A percentile compares a stretch with the other conserved stretches of the same genome.
These are phyloP conservation scores for Trametes villosa DNA, from an alignment of 768 basidiomycete genomes.

Conservation along the genomic window DNA sequence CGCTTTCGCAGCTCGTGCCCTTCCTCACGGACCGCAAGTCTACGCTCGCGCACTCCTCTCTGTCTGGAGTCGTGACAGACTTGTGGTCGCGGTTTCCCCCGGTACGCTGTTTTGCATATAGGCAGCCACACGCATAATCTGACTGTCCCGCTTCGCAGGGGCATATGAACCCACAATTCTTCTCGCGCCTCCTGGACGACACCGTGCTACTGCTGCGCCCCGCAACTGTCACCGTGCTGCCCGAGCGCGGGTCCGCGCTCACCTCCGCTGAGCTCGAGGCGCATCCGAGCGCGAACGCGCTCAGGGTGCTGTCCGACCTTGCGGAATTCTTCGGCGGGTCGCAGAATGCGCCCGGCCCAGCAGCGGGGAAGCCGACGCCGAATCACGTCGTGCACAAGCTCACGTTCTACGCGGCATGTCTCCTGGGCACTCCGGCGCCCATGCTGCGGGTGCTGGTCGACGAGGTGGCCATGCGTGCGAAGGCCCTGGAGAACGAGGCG, in stretches of 20 bases:
- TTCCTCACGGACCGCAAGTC: slow-evolving; percentile 68
- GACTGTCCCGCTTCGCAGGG: slow-evolving; percentile 28
- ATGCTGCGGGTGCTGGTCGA: slow-evolving; percentile 47
- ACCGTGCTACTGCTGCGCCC: slow-evolving; percentile 57
- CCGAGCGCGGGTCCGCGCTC: not conserved
- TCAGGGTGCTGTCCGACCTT: slow-evolving; percentile 63
- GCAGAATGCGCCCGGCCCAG: slow-evolving; percentile 17
- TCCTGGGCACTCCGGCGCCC: slow-evolving; percentile 51
- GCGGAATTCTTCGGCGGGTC: slow-evolving; percentile 42
- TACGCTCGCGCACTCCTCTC: slow-evolving; percentile 51
- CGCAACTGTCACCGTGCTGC: slow-evolving; percentile 34
- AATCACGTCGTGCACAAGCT: slow-evolving; percentile 60
- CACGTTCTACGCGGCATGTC: slow-evolving; percentile 69
- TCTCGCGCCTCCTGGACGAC: slow-evolving; percentile 62
- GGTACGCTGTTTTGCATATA: slow-evolving; percentile 40
- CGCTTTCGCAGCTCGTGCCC: slow-evolving; percentile 60
- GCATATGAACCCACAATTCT: slow-evolving; percentile 42
- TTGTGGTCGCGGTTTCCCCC: slow-evolving; percentile 66
- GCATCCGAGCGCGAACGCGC: slow-evolving; percentile 45
- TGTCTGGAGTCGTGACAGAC: slow-evolving; percentile 60
- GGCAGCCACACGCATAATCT: not conserved
- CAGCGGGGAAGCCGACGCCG: not conserved
- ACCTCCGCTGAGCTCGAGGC: slow-evolving; percentile 31
- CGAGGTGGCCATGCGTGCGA: slow-evolving; percentile 41
- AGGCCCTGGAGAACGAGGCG: slow-evolving; percentile 32